phyloP scores from a whole-genome alignment of 164 flowering plant genomes.

The Litsea cubeba region DNA sequence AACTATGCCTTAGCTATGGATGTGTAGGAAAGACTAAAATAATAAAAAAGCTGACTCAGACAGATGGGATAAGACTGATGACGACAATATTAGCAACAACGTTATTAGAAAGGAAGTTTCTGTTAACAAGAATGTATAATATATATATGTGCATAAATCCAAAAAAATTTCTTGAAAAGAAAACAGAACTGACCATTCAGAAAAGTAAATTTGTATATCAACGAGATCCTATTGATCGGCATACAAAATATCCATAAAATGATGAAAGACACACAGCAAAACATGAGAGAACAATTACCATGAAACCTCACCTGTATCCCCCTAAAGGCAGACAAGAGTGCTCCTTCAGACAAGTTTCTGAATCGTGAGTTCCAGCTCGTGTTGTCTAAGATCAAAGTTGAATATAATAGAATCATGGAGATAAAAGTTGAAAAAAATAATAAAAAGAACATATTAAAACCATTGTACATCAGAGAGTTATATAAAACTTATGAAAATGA shows the following conservation, averaged over 20 bases:
- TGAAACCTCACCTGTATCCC: slow-evolving; percentile 79
- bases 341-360: slow-evolving; percentile 83
- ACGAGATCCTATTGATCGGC: background rate
- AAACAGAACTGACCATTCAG: too few species aligned
- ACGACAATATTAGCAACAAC: too few species aligned
- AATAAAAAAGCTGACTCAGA: too few species aligned
- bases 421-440: background rate
- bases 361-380: slow-evolving; percentile 76
- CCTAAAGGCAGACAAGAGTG: slow-evolving; percentile 88
- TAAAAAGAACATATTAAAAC: background rate
- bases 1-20: too few species aligned
- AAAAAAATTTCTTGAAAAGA: too few species aligned
- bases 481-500: background rate
- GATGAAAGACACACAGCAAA: background rate
- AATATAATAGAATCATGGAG: background rate
- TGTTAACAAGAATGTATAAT: too few species aligned
- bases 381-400: slow-evolving; percentile 53
- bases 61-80: too few species aligned
- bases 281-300: background rate
- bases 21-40: too few species aligned
- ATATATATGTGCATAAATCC: too few species aligned
- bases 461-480: background rate
- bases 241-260: background rate
- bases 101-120: too few species aligned
- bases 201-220: background rate